Evolutionary conservation across 306 rosid species (phyloP).

Genomic region (Pyrus betulifolia): DNA sequence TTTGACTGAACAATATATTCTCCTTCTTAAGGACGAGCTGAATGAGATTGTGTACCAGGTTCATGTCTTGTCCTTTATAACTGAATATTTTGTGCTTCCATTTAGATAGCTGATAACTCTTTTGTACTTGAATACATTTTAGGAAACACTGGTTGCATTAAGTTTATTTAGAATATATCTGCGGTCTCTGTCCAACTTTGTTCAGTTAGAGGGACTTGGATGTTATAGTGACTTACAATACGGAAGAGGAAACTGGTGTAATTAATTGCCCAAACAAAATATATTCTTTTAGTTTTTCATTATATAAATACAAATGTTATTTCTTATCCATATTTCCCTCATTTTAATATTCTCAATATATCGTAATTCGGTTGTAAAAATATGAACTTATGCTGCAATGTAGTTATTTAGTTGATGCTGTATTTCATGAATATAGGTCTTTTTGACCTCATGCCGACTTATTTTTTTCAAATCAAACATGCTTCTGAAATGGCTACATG

Average conservation of each 20-base stretch:
- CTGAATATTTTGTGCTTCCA: not conserved
- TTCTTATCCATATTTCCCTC: not conserved
- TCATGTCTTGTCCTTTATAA: slow-evolving; percentile 26
- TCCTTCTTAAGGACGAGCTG: slow-evolving; percentile 81
- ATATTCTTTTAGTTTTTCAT: not conserved
- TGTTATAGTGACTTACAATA: not conserved
- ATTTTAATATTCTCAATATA: not conserved
- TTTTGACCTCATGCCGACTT: not conserved
- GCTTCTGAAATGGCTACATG: not conserved
- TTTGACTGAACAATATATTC: slow-evolving; percentile 66
- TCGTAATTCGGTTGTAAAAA: not conserved
- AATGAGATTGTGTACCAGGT: slow-evolving; percentile 91
- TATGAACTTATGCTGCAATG: not conserved
- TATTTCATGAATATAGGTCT: not conserved
- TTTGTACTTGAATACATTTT: slow-evolving; percentile 2
- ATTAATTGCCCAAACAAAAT: not conserved
- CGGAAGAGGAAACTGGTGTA: not conserved
- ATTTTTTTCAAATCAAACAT: not conserved
- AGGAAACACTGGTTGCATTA: not conserved
- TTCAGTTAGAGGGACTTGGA: not conserved
- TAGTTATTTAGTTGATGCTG: not conserved
- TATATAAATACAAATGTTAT: not conserved
- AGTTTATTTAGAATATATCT: not conserved
- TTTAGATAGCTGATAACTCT: not conserved
- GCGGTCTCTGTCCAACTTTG: not conserved